phyloP scores from a whole-genome alignment of 2,329 filamentous ascomycete genomes.

The Colletotrichum aenigma region DNA sequence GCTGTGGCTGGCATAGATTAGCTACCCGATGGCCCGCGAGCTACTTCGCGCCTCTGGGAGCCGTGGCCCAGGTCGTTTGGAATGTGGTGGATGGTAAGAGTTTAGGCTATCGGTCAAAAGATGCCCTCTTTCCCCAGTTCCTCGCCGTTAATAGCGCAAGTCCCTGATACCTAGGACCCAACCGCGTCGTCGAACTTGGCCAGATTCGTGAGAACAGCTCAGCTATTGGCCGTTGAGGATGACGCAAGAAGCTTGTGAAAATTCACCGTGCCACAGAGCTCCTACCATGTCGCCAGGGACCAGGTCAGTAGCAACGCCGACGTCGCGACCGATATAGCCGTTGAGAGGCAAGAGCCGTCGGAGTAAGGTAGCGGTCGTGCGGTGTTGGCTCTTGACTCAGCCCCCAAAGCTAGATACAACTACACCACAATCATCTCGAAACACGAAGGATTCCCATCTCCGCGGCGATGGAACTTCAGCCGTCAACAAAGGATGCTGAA shows the following conservation, averaged over 20 bases:
- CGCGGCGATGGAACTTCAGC: not conserved
- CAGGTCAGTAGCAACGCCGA: not conserved
- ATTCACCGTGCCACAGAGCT: not conserved
- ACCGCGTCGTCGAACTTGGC: not conserved
- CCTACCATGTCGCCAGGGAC: not conserved
- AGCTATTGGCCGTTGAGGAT: not conserved
- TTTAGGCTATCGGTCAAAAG: not conserved
- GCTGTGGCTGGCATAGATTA: not conserved
- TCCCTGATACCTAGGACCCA: not conserved
- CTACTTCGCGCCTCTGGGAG: not conserved
- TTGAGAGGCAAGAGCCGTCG: not conserved
- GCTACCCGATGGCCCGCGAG: not conserved
- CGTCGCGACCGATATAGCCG: not conserved
- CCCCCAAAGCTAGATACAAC: not conserved
- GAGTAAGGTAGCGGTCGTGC: not conserved
- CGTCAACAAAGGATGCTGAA: not conserved
- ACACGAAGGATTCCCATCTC: not conserved
- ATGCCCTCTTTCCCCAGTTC: not conserved
- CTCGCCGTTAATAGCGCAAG: not conserved
- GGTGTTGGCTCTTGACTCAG: not conserved
- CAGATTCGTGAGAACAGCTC: not conserved
- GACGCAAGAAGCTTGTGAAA: not conserved
- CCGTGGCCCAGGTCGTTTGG: not conserved
- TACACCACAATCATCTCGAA: conserved; percentile 1
- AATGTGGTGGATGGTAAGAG: not conserved